Evolutionary conservation across 768 basidiomycete species (phyloP).

Genomic region (Stropharia rugosoannulata): DNA sequence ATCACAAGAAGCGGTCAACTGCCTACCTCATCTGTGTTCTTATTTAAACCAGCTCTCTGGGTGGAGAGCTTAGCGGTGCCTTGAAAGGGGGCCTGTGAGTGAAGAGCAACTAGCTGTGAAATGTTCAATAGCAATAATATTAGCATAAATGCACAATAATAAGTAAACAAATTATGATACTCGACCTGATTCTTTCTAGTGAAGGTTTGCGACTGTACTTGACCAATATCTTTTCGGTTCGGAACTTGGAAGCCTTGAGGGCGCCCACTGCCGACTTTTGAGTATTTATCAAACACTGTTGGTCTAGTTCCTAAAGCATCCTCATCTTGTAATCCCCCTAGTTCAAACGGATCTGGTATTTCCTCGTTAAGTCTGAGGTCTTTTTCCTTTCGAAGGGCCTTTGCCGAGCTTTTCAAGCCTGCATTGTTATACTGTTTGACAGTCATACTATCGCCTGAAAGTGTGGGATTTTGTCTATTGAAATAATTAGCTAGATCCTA

Average conservation of each 20-base stretch:
- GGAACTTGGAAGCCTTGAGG: not conserved
- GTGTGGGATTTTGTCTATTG: not conserved
- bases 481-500: not conserved
- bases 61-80: not conserved
- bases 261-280: not conserved
- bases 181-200: not conserved
- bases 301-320: not conserved
- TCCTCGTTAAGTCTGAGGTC: not conserved
- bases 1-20: not conserved
- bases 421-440: not conserved
- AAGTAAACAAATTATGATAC: not conserved
- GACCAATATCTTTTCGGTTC: too few relatives aligned
- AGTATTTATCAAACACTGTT: not conserved
- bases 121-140: not conserved
- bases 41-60: not conserved
- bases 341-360: not conserved
- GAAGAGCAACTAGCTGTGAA: not conserved
- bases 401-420: not conserved
- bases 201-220: not conserved
- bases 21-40: not conserved
- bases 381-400: not conserved
- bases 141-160: not conserved
- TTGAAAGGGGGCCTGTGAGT: not conserved
- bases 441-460: not conserved
- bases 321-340: not conserved